phyloP scores from a whole-genome alignment of 352 stramenopile genomes.

The Phytophthora sp. region DNA sequence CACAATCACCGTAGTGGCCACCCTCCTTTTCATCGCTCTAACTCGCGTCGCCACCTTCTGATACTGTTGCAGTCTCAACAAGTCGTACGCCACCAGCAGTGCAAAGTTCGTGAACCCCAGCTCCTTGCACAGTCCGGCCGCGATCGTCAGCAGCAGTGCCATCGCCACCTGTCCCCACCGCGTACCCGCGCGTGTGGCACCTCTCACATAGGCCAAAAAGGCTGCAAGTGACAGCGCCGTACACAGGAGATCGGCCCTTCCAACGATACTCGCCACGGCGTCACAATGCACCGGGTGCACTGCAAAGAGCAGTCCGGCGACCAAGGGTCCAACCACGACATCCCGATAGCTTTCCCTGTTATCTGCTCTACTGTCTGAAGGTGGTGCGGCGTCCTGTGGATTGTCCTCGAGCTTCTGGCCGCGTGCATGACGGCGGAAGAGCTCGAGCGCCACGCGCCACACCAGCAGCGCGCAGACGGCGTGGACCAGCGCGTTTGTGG shows the following conservation, averaged over 20 bases:
- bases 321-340: not conserved
- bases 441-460: conserved; percentile 43
- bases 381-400: conserved; percentile 12
- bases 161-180: conserved; percentile 25
- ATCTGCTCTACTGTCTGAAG: not conserved
- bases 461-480: conserved; percentile 62
- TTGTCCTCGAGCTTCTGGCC: conserved; percentile 6
- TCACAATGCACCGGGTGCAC: conserved; percentile 93
- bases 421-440: conserved; percentile 33
- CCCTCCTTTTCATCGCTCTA: conserved; percentile 11
- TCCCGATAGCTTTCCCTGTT: not conserved
- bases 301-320: conserved; percentile 85
- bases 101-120: conserved; percentile 86
- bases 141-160: conserved; percentile 27
- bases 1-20: conserved; percentile 18
- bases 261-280: conserved; percentile 90
- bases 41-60: not conserved
- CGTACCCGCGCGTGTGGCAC: conserved; percentile 15
- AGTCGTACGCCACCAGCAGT: conserved; percentile 72
- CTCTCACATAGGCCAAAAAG: conserved; percentile 62
- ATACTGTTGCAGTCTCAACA: conserved; percentile 29
- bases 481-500: conserved; percentile 81
- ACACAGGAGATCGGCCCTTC: conserved; percentile 89
- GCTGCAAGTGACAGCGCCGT: conserved; percentile 68
- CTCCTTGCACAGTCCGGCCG: conserved; percentile 87